Evolutionary conservation across 495 filamentous ascomycete genomes (phyloP).

Genomic region (Hyaloscypha finlandica): DNA sequence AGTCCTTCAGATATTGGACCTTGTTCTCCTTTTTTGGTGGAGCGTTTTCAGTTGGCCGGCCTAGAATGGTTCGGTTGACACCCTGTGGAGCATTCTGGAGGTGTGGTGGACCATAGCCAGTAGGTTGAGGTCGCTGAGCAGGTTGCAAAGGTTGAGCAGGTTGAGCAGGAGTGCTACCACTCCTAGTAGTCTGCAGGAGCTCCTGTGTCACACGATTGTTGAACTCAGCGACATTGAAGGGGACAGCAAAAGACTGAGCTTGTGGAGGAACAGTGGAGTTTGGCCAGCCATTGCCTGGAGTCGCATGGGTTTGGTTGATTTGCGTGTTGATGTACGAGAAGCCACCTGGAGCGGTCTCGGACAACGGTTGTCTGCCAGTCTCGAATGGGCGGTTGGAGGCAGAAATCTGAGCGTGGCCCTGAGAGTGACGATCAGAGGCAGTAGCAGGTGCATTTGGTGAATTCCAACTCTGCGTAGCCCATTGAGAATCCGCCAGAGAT

Average conservation of each 20-base stretch:
- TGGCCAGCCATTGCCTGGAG: not conserved
- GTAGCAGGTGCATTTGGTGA: no score
- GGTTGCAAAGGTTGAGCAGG: not conserved
- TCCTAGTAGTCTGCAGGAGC: not conserved
- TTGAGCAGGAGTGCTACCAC: not conserved
- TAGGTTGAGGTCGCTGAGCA: not conserved
- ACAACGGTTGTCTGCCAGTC: not conserved
- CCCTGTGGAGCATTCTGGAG: not conserved
- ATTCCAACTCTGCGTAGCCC: not conserved
- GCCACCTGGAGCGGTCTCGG: not conserved
- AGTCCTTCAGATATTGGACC: constrained; percentile 7
- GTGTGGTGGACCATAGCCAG: not conserved
- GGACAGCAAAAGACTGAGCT: no score
- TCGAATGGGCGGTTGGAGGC: not conserved
- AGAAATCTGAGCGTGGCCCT: not conserved
- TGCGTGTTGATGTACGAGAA: not conserved
- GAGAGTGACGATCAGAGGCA: not conserved
- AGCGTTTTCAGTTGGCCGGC: not conserved
- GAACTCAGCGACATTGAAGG: not conserved
- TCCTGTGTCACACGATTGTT: not conserved
- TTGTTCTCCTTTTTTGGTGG: constrained; percentile 7
- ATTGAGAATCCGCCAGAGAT: not conserved
- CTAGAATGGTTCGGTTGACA: not conserved
- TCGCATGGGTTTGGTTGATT: not conserved
- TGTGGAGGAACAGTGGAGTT: no score